These are phyloP conservation scores for Colletotrichum eleusines DNA, from an alignment of 2,329 filamentous ascomycete species.

Conservation along the genomic window DNA sequence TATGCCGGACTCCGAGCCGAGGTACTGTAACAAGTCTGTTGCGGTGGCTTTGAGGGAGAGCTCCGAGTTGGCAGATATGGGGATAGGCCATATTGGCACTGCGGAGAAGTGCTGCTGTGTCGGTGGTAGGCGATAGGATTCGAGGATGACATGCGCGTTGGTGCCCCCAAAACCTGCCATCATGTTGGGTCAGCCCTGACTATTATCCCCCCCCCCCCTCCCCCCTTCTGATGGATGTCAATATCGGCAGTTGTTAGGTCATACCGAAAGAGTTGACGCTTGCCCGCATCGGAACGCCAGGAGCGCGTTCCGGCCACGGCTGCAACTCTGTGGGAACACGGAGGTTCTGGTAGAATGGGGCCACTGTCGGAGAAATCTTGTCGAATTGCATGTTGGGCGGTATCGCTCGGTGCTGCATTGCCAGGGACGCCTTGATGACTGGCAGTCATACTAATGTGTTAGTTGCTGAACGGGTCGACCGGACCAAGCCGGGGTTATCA, in stretches of 20 bases:
- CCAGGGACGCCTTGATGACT: background rate
- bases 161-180: background rate
- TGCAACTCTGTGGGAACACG: background rate
- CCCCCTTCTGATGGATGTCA: background rate
- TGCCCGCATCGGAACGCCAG: background rate
- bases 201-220: too few relatives aligned
- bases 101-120: background rate
- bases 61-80: background rate
- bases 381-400: background rate
- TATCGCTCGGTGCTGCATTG: background rate
- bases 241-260: background rate
- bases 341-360: background rate
- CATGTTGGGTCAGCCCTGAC: background rate
- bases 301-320: background rate
- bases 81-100: background rate
- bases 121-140: background rate
- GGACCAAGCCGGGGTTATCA: background rate
- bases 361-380: background rate
- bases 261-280: background rate
- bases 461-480: too few relatives aligned
- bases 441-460: background rate
- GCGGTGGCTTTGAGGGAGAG: background rate
- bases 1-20: background rate
- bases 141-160: background rate
- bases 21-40: background rate